These are phyloP conservation scores for Samsoniella hepiali DNA, from an alignment of 2,329 filamentous ascomycete genomes.

Conservation along the genomic window DNA sequence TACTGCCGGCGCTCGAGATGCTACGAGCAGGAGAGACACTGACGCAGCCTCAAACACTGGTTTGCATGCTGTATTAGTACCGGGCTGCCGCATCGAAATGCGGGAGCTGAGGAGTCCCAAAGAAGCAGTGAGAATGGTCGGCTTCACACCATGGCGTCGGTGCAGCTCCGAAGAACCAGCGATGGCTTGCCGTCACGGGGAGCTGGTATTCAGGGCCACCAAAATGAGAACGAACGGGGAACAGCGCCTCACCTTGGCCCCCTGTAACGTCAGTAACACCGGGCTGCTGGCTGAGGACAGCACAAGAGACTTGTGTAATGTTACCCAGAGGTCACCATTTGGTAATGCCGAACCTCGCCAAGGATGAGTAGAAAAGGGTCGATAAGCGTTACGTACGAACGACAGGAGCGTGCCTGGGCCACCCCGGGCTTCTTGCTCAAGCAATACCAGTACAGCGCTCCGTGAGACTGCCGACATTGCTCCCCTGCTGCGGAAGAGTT, in stretches of 20 bases:
- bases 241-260: background rate
- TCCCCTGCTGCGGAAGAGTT: background rate
- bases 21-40: background rate
- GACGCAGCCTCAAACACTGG: constrained; percentile 2
- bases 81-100: background rate
- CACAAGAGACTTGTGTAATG: background rate
- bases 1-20: background rate
- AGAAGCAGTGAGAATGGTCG: background rate
- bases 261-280: background rate
- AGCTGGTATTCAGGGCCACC: background rate
- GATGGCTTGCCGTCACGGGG: background rate
- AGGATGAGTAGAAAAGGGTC: background rate
- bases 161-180: background rate
- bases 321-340: background rate
- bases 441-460: background rate
- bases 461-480: background rate
- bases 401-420: background rate
- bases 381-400: constrained; percentile 12
- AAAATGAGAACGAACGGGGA: background rate
- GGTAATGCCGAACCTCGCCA: background rate
- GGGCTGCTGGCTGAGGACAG: background rate
- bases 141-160: background rate
- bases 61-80: background rate
- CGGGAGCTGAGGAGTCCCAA: background rate
- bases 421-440: background rate